Evolutionary conservation across 352 stramenopile species (phyloP).

Genomic region (Pythium brassicae): DNA sequence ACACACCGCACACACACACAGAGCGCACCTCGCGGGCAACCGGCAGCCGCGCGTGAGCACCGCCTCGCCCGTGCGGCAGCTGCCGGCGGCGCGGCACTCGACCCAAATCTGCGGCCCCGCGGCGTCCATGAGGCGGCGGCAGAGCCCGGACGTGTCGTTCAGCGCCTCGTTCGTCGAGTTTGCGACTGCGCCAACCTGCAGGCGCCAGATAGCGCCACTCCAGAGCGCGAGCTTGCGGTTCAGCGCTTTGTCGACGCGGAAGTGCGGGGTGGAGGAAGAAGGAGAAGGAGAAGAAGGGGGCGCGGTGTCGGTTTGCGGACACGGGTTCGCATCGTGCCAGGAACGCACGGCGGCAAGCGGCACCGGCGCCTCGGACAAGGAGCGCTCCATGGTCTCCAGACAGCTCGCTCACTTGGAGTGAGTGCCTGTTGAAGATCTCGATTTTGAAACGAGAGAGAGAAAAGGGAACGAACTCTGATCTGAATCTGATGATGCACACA

Average conservation of each 20-base stretch:
- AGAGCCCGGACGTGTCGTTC: conserved; percentile 54
- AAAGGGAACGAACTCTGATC: too few species aligned
- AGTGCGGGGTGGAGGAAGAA: conserved; percentile 17
- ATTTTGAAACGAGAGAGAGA: too few species aligned
- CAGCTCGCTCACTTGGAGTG: too few species aligned
- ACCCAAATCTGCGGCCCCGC: conserved; percentile 70
- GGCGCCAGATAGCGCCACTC: conserved; percentile 43
- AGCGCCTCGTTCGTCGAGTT: conserved; percentile 80
- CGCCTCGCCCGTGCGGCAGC: conserved; percentile 78
- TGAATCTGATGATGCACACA: too few species aligned
- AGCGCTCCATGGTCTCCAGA: conserved; percentile 1
- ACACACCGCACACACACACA: neutral
- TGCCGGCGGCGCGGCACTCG: conserved; percentile 53
- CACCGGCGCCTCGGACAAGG: neutral
- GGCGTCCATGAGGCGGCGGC: conserved; percentile 56
- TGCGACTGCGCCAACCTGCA: conserved; percentile 68
- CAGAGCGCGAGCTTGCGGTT: conserved; percentile 58
- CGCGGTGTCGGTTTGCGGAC: neutral
- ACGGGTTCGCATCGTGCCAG: conserved; percentile 10
- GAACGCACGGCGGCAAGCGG: conserved; percentile 3
- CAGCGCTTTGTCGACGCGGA: conserved; percentile 21
- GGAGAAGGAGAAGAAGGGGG: conserved; percentile 7
- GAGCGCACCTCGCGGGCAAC: conserved; percentile 54
- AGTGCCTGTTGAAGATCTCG: too few species aligned
- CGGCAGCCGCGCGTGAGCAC: conserved; percentile 77